Evolutionary conservation across 2,329 filamentous ascomycete species (phyloP).

Genomic region (Westerdykella ornata): DNA sequence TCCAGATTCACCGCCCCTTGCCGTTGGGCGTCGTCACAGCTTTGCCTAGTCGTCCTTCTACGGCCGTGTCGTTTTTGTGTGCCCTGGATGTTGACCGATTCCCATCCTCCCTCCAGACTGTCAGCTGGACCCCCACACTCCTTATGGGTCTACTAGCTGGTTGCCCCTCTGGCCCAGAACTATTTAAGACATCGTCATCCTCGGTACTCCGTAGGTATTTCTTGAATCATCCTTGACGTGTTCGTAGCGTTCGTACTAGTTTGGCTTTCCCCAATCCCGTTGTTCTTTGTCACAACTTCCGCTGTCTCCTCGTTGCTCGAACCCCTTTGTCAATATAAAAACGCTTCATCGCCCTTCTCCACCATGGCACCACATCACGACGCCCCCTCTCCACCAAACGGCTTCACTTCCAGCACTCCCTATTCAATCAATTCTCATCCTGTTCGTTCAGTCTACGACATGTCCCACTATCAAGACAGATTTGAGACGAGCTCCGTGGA

Average conservation of each 20-base stretch:
- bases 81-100: constrained; percentile 26
- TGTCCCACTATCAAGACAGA: constrained; percentile 30
- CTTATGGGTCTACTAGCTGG: constrained; percentile 17
- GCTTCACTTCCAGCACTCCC: constrained; percentile 24
- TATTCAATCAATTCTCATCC: constrained; percentile 21
- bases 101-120: constrained; percentile 26
- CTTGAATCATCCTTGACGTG: constrained; percentile 29
- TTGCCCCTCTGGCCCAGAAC: constrained; percentile 3
- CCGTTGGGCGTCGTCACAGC: constrained; percentile 20
- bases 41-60: constrained; percentile 21
- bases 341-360: constrained; percentile 8
- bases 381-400: constrained; percentile 32
- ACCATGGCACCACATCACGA: constrained; percentile 38
- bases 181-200: constrained; percentile 36
- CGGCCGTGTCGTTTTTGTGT: constrained; percentile 15
- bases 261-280: constrained; percentile 13
- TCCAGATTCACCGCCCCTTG: constrained; percentile 32
- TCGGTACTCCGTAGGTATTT: constrained; percentile 15
- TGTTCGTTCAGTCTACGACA: constrained; percentile 32
- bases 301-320: constrained; percentile 15
- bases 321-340: constrained; percentile 25
- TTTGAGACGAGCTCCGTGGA: constrained; percentile 36
- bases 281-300: constrained; percentile 30
- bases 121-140: constrained; percentile 39
- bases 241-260: constrained; percentile 24